phyloP scores from a whole-genome alignment of 1,284 basidiomycete species.

The Ustilago vetiveriae region DNA sequence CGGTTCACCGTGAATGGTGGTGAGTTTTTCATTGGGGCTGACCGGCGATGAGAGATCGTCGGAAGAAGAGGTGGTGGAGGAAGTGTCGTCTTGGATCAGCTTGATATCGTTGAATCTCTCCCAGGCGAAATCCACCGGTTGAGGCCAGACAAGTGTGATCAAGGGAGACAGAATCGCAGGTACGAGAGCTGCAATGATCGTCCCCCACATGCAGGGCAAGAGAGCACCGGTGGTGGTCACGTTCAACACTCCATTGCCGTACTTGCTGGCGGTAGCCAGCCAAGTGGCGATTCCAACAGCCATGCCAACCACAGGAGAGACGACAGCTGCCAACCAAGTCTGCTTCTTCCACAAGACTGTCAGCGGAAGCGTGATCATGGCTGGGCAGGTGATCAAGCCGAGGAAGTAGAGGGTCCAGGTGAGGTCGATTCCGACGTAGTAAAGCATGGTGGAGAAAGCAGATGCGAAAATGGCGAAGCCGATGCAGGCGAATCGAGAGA shows the following conservation, averaged over 20 bases:
- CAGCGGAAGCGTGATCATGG: slow-evolving; percentile 52
- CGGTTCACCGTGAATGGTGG: neutral
- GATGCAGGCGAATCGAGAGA: slow-evolving; percentile 46
- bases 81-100: slow-evolving; percentile 34
- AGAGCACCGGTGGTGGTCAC: slow-evolving; percentile 36
- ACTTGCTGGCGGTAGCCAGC: slow-evolving; percentile 51
- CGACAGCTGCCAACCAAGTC: slow-evolving; percentile 46
- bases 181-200: slow-evolving; percentile 49
- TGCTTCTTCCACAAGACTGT: slow-evolving; percentile 62
- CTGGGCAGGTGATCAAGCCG: slow-evolving; percentile 58
- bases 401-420: slow-evolving; percentile 64
- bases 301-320: slow-evolving; percentile 56
- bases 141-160: slow-evolving; percentile 22
- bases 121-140: slow-evolving; percentile 52
- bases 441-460: slow-evolving; percentile 47
- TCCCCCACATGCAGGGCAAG: slow-evolving; percentile 60
- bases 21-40: neutral
- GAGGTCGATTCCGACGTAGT: slow-evolving; percentile 52
- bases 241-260: slow-evolving; percentile 47
- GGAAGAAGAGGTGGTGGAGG: neutral
- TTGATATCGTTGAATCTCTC: slow-evolving; percentile 43
- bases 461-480: slow-evolving; percentile 56
- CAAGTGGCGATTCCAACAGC: slow-evolving; percentile 57
- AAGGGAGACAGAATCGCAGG: slow-evolving; percentile 42
- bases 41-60: neutral